Evolutionary conservation across 1,284 basidiomycete species (phyloP), one percentile per base, ranked within the genome.

Genomic region (Phellopilus nigrolimitatus): DNA sequence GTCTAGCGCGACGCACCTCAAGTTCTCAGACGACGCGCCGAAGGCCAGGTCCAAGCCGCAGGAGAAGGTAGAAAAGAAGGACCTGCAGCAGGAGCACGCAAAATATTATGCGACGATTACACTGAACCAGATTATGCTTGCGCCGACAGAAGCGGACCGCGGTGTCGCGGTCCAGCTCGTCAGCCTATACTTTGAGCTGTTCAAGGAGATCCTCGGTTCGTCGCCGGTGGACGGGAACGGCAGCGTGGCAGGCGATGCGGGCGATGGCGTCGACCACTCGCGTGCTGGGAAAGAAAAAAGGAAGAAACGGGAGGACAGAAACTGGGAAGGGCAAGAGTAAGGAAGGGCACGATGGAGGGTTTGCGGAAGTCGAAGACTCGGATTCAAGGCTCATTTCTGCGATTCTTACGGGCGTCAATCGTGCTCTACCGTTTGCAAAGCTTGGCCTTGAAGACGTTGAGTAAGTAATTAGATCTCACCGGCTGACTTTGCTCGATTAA

Each of bases 101-200:
- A 79, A 86, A 54, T 99, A 97, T 69, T 97, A 97, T 64, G 84
- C 91, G 22, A 75, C 90, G 13, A 91, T 97, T 60, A 97, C 94
- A 1, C 81, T 97, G 60, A 98, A 98, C 67, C 95, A 98, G 69
- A 86, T 95, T 56, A 83, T 93, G 45, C 75, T 98, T 30, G 81
- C 84, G 0, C 74, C 79, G 4, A 72, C 72, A 42, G 70, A 74
- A 22, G 71, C 67, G 15, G 91, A 95, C 61, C 75, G 81, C 8
- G 78, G 80, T 0, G 88, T 95, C 5, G 90, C 94, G n/a, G 74
- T 85, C 45, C 79, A 83, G 55, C 74, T 99, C 47, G 84, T 99
- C 28, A 84, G 93, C 54, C 77, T 95, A 8, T 99, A 99, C 70
- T 99, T 99, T 64, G 88, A 95, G 70, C 79, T 99, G 61, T 99